Conservation (phyloP, 2,329 filamentous ascomycete species). For the Colletotrichum destructivum region DNA sequence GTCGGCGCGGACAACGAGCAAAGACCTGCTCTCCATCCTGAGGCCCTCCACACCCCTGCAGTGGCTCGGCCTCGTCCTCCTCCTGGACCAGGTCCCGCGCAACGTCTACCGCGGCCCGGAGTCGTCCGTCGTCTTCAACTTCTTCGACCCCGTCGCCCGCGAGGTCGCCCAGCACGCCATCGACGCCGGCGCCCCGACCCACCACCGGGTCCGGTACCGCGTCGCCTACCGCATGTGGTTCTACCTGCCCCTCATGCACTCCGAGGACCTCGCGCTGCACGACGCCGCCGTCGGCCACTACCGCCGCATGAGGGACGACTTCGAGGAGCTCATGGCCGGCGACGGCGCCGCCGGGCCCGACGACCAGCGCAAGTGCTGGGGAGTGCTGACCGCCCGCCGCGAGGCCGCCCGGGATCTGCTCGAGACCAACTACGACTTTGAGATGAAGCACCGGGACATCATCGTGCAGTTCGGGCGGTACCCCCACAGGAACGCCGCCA, state of each 20-base stretch:
- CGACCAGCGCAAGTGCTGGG: constrained; percentile 47
- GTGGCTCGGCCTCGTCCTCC: constrained; percentile 66
- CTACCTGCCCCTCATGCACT: constrained; percentile 73
- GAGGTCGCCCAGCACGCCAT: constrained; percentile 58
- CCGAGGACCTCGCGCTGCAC: constrained; percentile 65
- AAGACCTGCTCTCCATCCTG: constrained; percentile 49
- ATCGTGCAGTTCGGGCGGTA: constrained; percentile 71
- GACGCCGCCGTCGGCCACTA: constrained; percentile 53
- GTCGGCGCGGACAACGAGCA: constrained; percentile 46
- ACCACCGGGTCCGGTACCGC: constrained; percentile 51
- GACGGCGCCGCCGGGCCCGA: constrained; percentile 46
- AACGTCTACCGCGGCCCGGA: constrained; percentile 71
- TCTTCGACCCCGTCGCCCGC: constrained; percentile 70
- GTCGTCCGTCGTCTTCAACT: constrained; percentile 61
- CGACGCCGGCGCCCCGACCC: constrained; percentile 49
- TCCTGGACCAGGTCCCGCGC: constrained; percentile 75
- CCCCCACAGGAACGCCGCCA: constrained; percentile 68
- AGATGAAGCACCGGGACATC: constrained; percentile 64
- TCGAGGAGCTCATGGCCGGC: constrained; percentile 50
- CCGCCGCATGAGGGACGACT: constrained; percentile 51
- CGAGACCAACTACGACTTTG: constrained; percentile 50
- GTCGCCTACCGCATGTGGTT: constrained; percentile 68
- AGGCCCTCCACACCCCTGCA: constrained; percentile 50
- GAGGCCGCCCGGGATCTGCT: constrained; percentile 48
- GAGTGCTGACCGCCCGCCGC: constrained; percentile 47